Evolutionary conservation across 2,329 filamentous ascomycete species (phyloP), one percentile per base, ranked within the genome.

Genomic region (Ceratocystis papillata): DNA sequence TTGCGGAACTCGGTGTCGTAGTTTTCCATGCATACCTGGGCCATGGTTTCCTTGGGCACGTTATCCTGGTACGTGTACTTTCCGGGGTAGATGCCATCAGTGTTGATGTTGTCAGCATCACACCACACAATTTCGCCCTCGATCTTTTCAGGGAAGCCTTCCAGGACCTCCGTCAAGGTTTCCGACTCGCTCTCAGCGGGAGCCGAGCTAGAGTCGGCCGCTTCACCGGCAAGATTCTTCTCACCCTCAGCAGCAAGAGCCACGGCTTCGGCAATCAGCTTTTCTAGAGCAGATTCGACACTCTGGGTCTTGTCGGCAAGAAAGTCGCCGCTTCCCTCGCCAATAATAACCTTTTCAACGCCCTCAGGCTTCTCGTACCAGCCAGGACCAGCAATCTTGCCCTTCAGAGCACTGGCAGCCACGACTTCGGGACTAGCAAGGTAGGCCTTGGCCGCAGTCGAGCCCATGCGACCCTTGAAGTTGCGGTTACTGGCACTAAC

Each of bases 21-120:
- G 80, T 97, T 97, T 74, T 88, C 83, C 91, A 97, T 96, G 75
- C 88, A 92, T 0, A 92, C 91, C 70, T 88, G 79, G 0, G 90
- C 90, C 93, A 97, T 96, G 66, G 84, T 84, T 68, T 90, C 87
- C 0, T 77, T 79, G 0, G 88, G 77, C 0, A 97, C 80, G 71
- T 89, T 82, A 73, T 97, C 92, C 73, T 95, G 90, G 76, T 97
- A 97, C 0, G 92, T 96, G 75, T 90, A 88, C 75, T 87, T 87
- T 10, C 89, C 90, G 0, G 91, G 88, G 75, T 97, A 97, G 74
- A 97, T 96, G 65, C 83, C 87, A 72, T 97, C 93, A 0, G 93
- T 97, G 76, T 94, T 89, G 74, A 96, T 84, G 76, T 96, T 95
- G 70, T 82, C 79, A 0, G 83, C 84, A 71, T 96, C 89, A 73